A percentile compares a stretch with the other conserved stretches of the same genome.
Evolutionary conservation across 2,329 filamentous ascomycete genomes (phyloP).

Genomic region (Apiospora malaysiana): DNA sequence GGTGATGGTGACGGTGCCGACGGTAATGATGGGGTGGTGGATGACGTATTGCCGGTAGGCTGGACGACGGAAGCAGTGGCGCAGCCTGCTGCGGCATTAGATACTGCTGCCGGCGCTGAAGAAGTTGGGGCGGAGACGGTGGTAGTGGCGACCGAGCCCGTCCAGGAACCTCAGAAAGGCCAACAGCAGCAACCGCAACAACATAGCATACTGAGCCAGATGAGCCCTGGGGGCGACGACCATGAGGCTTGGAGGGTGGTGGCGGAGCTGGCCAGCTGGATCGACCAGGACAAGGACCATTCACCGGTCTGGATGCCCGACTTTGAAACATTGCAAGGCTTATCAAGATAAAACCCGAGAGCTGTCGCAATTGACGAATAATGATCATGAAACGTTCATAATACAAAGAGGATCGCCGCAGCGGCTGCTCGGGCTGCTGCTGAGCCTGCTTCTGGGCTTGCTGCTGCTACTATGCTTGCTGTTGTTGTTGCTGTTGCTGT

Average conservation of each 20-base stretch:
- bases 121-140: background rate
- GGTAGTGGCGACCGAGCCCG: background rate
- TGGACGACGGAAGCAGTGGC: conserved; percentile 13
- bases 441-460: too few relatives aligned
- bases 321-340: conserved; percentile 37
- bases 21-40: conserved; percentile 25
- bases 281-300: conserved; percentile 35
- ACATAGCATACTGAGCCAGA: conserved; percentile 4
- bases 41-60: background rate
- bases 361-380: too few relatives aligned
- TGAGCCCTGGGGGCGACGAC: conserved; percentile 16
- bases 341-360: background rate
- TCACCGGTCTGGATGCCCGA: conserved; percentile 40
- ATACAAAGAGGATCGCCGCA: too few relatives aligned
- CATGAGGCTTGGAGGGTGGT: conserved; percentile 37
- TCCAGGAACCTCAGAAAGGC: background rate
- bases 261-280: conserved; percentile 39
- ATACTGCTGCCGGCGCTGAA: too few relatives aligned
- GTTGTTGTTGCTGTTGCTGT: too few relatives aligned
- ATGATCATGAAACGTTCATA: too few relatives aligned
- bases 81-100: background rate
- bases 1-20: conserved; percentile 27
- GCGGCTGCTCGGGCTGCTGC: too few relatives aligned
- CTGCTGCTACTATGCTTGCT: too few relatives aligned
- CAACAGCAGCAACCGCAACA: background rate